These are phyloP conservation scores for Chrysosporium keratinophilum DNA, from an alignment of 2,329 filamentous ascomycete species.

Conservation along the genomic window DNA sequence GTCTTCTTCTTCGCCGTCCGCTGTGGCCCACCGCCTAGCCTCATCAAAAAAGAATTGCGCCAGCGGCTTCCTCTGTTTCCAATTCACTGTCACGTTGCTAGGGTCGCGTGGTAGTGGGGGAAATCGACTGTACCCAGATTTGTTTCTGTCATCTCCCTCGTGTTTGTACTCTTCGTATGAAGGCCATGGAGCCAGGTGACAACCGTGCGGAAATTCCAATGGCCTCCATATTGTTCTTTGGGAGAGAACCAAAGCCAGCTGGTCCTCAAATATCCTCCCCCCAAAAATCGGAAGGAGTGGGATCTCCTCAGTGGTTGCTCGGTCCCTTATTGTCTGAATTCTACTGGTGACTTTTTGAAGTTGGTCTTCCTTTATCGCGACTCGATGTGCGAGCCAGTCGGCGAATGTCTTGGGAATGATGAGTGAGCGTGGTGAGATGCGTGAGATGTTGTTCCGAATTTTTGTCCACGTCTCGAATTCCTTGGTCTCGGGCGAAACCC, in stretches of 20 bases:
- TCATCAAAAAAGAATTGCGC: constrained; percentile 19
- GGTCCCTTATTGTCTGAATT: constrained; percentile 7
- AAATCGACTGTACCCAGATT: constrained; percentile 25
- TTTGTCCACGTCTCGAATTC: constrained; percentile 22
- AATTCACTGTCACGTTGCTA: constrained; percentile 26
- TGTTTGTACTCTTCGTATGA: constrained; percentile 25
- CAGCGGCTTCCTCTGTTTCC: constrained; percentile 23
- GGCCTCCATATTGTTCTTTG: constrained; percentile 23
- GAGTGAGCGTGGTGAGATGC: constrained; percentile 22
- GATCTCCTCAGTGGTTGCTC: background rate
- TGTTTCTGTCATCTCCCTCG: constrained; percentile 25
- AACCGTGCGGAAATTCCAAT: constrained; percentile 7
- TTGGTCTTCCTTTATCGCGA: constrained; percentile 15
- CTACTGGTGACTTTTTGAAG: constrained; percentile 9
- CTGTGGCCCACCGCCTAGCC: constrained; percentile 16
- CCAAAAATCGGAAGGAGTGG: constrained; percentile 15
- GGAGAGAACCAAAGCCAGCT: constrained; percentile 21
- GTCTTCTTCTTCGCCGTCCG: background rate
- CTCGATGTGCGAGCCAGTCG: constrained; percentile 21
- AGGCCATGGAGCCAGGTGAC: constrained; percentile 24
- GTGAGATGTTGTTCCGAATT: constrained; percentile 18
- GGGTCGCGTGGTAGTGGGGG: constrained; percentile 25
- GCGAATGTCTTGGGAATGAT: constrained; percentile 21
- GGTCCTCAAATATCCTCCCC: constrained; percentile 20
- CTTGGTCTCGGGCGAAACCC: constrained; percentile 21